Evolutionary conservation across 345 rosid species (phyloP).

Genomic region (Linum lewisii): DNA sequence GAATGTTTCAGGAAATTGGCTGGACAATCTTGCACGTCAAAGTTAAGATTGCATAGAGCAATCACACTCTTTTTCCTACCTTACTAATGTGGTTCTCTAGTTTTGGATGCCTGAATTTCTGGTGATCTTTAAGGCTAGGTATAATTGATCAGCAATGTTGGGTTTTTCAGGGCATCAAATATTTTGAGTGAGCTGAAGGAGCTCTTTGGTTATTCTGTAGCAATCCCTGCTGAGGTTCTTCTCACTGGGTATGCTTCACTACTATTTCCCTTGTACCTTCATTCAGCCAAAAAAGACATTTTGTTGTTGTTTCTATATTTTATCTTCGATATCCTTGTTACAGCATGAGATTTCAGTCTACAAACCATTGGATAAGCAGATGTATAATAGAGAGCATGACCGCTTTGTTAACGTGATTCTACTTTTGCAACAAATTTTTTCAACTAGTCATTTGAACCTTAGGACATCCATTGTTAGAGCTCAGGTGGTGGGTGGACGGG

Average conservation of each 20-base stretch:
- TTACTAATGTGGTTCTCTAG: neutral
- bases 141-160: neutral
- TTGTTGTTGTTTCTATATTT: neutral
- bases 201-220: constrained; percentile 36
- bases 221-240: constrained; percentile 69
- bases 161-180: constrained; percentile 43
- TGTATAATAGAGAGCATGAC: neutral
- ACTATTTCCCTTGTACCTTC: neutral
- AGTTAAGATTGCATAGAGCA: neutral
- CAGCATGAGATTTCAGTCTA: neutral
- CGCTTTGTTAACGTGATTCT: neutral
- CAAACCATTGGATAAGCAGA: neutral
- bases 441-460: neutral
- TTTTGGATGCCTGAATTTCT: neutral
- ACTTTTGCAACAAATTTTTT: neutral
- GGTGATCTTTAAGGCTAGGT: neutral
- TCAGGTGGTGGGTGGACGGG: neutral
- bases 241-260: constrained; percentile 42
- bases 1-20: neutral
- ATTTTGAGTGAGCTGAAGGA: constrained; percentile 47
- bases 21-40: neutral
- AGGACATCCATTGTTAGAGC: neutral
- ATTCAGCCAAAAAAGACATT: neutral
- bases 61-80: neutral
- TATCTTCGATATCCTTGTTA: neutral